Base-by-base conservation (phyloP, 176 grass and related monocot genomes). In the Poa annua region DNA sequence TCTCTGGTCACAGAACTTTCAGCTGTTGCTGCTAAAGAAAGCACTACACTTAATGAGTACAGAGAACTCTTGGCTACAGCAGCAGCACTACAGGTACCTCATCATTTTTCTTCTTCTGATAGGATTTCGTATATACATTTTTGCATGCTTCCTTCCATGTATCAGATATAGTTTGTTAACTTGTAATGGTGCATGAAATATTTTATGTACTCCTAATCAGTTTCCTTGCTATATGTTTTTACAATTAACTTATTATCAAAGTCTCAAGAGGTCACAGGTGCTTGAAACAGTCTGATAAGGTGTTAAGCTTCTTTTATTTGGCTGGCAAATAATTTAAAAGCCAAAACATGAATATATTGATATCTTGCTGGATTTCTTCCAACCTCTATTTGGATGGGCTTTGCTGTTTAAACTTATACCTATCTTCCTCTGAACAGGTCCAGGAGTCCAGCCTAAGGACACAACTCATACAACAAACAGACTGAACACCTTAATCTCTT, bases 371-470 rank as follows among this genome's bases (percentile, higher is more conserved):
- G 44, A 29, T 73, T 73, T 73, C n/a, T 73, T 21, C 24, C 42
- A 73, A 36, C 4, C 66, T 69, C 21, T 41, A 11, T 11, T 25
- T 29, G 29, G 29, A 29, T 29, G 29, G 29, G 29, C 29, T 29
- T 29, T 29, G 29, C 29, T 29, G 29, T 29, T 29, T 29, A 29
- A 29, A 29, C 82, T 63, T 81, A 49, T 48, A 22, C 41, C 15
- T 41, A 65, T 81, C 42, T 85, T 88, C 11, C 65, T 32, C 62
- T 88, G 44, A 79, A 56, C 86, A 97, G 95, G 92, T 97, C 57
- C 88, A 92, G 49, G 92, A 94, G 74, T 90, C 88, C 78, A 97
- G 95, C 79, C 84, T 97, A 74, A 94, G 90, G 85, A 94, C 95
- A 64, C 92, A 97, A 65, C 77, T 94, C 59, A 81, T 97, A 66